Evolutionary conservation across 2,329 filamentous ascomycete species (phyloP).

Genomic region (Fusarium sp.): DNA sequence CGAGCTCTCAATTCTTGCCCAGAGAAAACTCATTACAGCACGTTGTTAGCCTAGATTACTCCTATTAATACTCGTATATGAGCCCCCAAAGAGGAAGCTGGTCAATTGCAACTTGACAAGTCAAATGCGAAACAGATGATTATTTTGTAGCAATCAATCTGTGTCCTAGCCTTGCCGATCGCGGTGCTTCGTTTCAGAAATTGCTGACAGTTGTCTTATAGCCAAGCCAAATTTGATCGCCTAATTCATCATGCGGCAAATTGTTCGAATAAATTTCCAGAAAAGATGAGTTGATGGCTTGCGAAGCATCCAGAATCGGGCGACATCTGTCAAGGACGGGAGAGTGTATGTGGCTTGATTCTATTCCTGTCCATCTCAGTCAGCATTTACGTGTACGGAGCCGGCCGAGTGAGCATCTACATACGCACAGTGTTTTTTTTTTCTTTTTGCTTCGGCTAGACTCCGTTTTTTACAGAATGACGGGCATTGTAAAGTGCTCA

Average conservation of each 20-base stretch:
- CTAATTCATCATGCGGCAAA: neutral
- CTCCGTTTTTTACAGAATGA: constrained; percentile 35
- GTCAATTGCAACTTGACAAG: constrained; percentile 24
- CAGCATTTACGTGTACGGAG: constrained; percentile 38
- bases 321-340: constrained; percentile 1
- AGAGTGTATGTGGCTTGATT: constrained; percentile 16
- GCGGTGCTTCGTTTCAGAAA: constrained; percentile 15
- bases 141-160: neutral
- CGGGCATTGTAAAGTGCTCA: constrained; percentile 26
- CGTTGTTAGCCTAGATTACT: constrained; percentile 3
- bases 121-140: constrained; percentile 20
- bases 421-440: constrained; percentile 30
- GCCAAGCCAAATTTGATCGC: neutral
- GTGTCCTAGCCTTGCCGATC: constrained; percentile 17
- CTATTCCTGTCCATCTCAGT: constrained; percentile 25
- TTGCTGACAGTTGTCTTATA: neutral
- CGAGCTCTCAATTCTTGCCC: constrained; percentile 11
- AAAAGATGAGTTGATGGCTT: neutral
- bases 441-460: constrained; percentile 19
- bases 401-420: constrained; percentile 38
- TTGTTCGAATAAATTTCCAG: constrained; percentile 3
- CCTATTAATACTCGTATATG: constrained; percentile 6
- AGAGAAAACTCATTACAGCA: constrained; percentile 12
- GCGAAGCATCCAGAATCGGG: neutral
- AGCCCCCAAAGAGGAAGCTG: constrained; percentile 27